These are phyloP conservation scores for Pichia insulana DNA, from an alignment of 805 yeast species.

Conservation along the genomic window DNA sequence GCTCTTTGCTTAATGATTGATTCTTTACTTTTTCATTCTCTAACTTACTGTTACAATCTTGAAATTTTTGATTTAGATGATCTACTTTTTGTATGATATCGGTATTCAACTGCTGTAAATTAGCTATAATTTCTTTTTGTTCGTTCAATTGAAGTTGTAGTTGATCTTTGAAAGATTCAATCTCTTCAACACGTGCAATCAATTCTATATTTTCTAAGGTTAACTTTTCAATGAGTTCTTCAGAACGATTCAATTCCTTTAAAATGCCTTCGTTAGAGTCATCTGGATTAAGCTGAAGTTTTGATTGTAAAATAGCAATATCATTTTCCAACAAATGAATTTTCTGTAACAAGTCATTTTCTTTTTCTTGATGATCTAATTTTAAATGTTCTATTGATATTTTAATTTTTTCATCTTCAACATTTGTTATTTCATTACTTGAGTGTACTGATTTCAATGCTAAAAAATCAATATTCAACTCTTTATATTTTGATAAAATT, in stretches of 20 bases:
- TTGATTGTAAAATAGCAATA: conserved; percentile 15
- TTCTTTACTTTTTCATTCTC: background rate
- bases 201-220: conserved; percentile 19
- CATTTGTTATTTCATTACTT: background rate
- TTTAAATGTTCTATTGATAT: conserved; percentile 10
- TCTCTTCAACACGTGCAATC: background rate
- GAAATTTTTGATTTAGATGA: background rate
- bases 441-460: conserved; percentile 16
- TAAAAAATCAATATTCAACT: conserved; percentile 26
- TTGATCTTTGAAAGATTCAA: background rate
- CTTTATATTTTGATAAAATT: conserved; percentile 17
- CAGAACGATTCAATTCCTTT: conserved; percentile 2
- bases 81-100: background rate
- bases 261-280: background rate
- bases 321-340: conserved; percentile 20
- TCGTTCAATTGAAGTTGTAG: background rate
- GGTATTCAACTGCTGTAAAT: conserved; percentile 2
- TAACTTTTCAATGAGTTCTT: conserved; percentile 11
- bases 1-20: background rate
- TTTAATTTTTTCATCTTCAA: conserved; percentile 28
- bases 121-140: background rate
- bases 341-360: background rate
- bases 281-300: background rate
- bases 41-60: too few relatives aligned
- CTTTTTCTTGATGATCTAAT: conserved; percentile 18